Base-by-base conservation (phyloP, 2,329 filamentous ascomycete genomes). In the Colletotrichum gloeosporioides region DNA sequence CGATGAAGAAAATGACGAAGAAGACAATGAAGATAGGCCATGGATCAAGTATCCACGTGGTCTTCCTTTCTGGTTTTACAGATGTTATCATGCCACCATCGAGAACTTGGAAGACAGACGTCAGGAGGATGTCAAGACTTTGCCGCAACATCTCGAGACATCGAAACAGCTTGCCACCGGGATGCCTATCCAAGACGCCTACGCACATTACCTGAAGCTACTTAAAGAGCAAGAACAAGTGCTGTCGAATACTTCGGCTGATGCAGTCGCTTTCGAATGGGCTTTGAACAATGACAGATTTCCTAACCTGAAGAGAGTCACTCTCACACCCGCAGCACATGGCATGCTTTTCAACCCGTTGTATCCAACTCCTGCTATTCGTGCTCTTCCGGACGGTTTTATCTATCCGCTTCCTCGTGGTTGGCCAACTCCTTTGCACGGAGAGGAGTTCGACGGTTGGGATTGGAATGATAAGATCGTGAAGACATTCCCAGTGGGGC, bases 351-450 rank as follows among this genome's bases (percentile, higher is more conserved):
- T 83, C n/a, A 65, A 72, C 1, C 87, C 86, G 1, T 73, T 82
- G 0, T 88, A 88, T 66, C 76, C 85, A 25, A 88, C 87, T 1
- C 87, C 87, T 2, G 85, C 85, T 79, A 85, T 87, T 34, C 85
- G 86, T 8, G 81, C 82, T 4, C 83, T 88, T 15, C 85, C 85
- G 0, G 63, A 74, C 3, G 84, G 84, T 6, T 86, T 88, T 49
- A 83, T 83, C 29, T 87, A 88, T 72, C 83, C 84, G 2, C 78
- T 85, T 12, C 82, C 84, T 3, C 81, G 80, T 18, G 81, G 82
- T 15, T 84, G 83, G 84, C 80, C 79, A 6, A 29, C 70, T 1
- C 7, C 31, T 15, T 8, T 10, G 72, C 53, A 25, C 8, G 27
- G 31, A 10, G 12, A 34, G 29, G 22, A 25, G 36, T 31, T 29